Conservation (phyloP, 108 stramenopile species). For the Nannochloropsis gaditana region DNA sequence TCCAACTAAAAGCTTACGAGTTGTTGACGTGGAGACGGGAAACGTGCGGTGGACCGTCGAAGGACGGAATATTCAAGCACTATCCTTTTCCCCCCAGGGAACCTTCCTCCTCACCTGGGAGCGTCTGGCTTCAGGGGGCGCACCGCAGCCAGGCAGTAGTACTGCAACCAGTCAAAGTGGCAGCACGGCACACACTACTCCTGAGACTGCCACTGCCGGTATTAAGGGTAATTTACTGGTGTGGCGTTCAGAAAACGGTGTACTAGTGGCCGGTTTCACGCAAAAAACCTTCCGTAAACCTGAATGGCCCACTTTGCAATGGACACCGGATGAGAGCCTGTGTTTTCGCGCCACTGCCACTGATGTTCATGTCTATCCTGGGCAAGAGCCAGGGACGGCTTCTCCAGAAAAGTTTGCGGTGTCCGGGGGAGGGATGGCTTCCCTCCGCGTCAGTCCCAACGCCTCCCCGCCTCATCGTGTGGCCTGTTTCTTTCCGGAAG, state of each 20-base stretch:
- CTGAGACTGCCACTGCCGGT: neutral
- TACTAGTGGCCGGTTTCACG: slow-evolving; percentile 58
- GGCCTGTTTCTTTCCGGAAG: slow-evolving; percentile 71
- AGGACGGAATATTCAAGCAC: slow-evolving; percentile 20
- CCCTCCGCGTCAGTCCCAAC: neutral
- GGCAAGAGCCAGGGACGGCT: neutral
- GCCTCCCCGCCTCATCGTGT: slow-evolving; percentile 36
- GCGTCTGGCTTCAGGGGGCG: slow-evolving; percentile 32
- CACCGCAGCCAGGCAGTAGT: neutral
- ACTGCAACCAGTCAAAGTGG: slow-evolving; percentile 27
- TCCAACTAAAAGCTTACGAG: neutral
- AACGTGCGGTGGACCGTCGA: neutral
- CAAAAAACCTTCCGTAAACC: slow-evolving; percentile 62
- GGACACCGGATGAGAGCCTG: slow-evolving; percentile 74
- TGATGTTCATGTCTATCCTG: slow-evolving; percentile 45
- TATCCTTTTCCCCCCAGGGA: slow-evolving; percentile 66
- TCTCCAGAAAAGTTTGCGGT: neutral
- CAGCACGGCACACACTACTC: neutral
- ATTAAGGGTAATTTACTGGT: slow-evolving; percentile 68
- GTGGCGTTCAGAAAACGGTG: slow-evolving; percentile 61
- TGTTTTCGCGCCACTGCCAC: slow-evolving; percentile 47
- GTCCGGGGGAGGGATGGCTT: neutral
- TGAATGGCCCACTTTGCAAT: slow-evolving; percentile 76
- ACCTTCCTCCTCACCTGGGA: slow-evolving; percentile 74
- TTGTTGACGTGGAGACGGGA: neutral